A percentile compares a stretch with the other conserved stretches of the same genome.
Evolutionary conservation across 2,329 filamentous ascomycete genomes (phyloP).

Genomic region (Diaporthe citriasiana): DNA sequence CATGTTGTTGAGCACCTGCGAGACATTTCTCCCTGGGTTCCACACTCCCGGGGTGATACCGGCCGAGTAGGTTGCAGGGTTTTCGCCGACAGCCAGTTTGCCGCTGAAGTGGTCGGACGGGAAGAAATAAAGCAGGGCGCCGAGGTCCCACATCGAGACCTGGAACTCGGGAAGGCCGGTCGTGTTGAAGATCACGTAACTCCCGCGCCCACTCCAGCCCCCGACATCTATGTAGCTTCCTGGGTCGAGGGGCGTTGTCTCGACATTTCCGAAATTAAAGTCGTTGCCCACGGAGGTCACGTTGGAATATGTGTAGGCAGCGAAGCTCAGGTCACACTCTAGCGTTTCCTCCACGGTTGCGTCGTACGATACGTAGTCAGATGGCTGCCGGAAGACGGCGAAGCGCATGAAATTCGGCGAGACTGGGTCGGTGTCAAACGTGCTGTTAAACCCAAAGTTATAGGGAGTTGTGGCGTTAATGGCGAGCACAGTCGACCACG

Average conservation of each 20-base stretch:
- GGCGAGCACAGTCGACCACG: conserved; percentile 4
- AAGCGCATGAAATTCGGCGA: background rate
- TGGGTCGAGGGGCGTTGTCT: background rate
- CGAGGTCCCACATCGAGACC: conserved; percentile 16
- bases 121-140: conserved; percentile 19
- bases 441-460: background rate
- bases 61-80: background rate
- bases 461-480: background rate
- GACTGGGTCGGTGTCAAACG: background rate
- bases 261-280: background rate
- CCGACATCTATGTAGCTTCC: background rate
- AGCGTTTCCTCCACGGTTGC: conserved; percentile 11
- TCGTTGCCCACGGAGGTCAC: background rate
- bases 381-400: conserved; percentile 5
- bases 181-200: conserved; percentile 7
- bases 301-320: conserved; percentile 20
- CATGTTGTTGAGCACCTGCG: background rate
- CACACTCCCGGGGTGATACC: conserved; percentile 11
- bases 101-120: conserved; percentile 24
- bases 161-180: background rate
- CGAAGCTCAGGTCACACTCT: conserved; percentile 17
- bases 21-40: conserved; percentile 1
- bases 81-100: background rate
- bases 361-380: background rate
- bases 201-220: background rate